Evolutionary conservation across 208 protist genomes (phyloP).

Genomic region (Leishmania tropica): DNA sequence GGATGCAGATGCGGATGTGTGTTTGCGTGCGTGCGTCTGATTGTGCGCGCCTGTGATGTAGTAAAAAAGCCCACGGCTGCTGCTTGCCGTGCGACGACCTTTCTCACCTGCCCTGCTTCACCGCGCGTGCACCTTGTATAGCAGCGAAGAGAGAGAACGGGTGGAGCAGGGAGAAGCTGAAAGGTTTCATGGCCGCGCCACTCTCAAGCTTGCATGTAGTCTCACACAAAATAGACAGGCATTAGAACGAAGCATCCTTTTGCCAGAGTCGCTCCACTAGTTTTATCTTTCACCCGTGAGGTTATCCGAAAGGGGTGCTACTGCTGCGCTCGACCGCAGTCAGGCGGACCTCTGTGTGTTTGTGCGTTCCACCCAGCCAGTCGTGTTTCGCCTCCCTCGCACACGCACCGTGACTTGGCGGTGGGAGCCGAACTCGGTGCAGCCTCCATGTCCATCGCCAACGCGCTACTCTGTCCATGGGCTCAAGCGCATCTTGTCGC

Average conservation of each 20-base stretch:
- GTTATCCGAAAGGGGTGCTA: background rate
- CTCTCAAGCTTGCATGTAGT: background rate
- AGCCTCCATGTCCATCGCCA: background rate
- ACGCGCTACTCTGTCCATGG: background rate
- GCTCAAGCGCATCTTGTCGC: background rate
- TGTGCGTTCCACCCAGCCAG: background rate
- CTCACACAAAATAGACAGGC: background rate
- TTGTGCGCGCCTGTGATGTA: background rate
- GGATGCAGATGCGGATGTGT: background rate
- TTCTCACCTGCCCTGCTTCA: background rate
- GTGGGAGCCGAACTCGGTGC: background rate
- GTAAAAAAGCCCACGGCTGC: background rate
- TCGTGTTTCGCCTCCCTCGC: background rate
- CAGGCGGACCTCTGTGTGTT: background rate
- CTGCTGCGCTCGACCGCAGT: background rate
- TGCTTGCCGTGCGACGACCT: background rate
- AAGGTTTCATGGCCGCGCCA: background rate
- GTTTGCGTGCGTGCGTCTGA: background rate
- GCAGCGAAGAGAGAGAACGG: background rate
- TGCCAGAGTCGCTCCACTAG: background rate
- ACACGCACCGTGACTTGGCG: background rate
- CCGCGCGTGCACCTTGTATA: background rate
- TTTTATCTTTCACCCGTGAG: background rate
- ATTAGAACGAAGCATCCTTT: too few species aligned
- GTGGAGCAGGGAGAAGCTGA: background rate